Conservation (phyloP, 805 yeast genomes). For the Myxozyma lipomycoides region DNA sequence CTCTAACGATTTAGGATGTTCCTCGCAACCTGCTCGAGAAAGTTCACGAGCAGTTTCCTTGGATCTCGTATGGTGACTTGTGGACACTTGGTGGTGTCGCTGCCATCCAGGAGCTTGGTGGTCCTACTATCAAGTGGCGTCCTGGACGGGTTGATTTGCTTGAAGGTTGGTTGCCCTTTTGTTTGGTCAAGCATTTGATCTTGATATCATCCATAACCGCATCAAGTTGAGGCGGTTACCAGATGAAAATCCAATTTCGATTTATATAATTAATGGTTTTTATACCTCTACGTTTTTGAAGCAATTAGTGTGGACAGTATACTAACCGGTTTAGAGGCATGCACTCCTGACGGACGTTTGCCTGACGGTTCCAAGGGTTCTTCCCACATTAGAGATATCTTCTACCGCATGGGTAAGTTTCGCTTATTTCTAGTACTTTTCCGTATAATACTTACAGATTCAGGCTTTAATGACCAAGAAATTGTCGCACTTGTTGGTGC, state of each 20-base stretch:
- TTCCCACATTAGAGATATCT: conserved; percentile 52
- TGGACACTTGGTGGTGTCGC: conserved; percentile 70
- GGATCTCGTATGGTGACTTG: conserved; percentile 61
- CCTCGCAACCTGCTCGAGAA: conserved; percentile 58
- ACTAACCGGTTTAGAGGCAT: conserved; percentile 31
- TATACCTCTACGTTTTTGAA: too few species aligned
- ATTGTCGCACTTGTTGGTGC: conserved; percentile 62
- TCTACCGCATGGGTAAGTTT: conserved; percentile 44
- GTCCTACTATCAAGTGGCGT: conserved; percentile 66
- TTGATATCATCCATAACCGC: neutral
- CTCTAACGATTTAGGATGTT: conserved; percentile 32
- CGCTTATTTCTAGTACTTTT: neutral
- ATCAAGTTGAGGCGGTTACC: too few species aligned
- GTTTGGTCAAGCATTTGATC: conserved; percentile 26
- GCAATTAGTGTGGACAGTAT: too few species aligned
- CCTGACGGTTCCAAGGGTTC: conserved; percentile 57
- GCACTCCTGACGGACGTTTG: conserved; percentile 60
- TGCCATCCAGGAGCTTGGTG: conserved; percentile 60
- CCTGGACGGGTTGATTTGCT: conserved; percentile 59
- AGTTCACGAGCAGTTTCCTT: conserved; percentile 53
- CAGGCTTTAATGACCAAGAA: conserved; percentile 57
- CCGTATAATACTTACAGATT: neutral
- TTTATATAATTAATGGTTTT: too few species aligned
- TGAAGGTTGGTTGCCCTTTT: conserved; percentile 38
- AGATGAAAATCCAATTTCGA: too few species aligned